Evolutionary conservation across 495 filamentous ascomycete genomes (phyloP).

Genomic region (Venustampulla echinocandica): DNA sequence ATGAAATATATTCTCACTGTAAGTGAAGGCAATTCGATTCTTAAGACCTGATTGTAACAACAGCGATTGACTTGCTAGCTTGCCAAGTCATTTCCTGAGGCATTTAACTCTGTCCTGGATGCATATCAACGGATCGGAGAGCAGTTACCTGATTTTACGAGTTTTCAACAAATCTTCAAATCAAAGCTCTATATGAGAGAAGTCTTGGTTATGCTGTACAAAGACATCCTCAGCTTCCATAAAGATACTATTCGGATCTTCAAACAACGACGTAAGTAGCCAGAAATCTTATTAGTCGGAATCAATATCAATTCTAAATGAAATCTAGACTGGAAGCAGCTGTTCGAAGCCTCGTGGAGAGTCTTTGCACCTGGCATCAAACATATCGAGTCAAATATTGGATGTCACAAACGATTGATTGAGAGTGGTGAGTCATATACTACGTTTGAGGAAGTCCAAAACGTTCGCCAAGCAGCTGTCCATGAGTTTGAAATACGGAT

Average conservation of each 20-base stretch:
- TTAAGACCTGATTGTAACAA: too few species aligned
- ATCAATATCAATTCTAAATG: too few species aligned
- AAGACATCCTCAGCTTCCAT: neutral
- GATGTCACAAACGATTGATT: conserved; percentile 29
- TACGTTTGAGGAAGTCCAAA: conserved; percentile 21
- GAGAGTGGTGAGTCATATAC: conserved; percentile 23
- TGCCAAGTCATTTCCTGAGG: neutral
- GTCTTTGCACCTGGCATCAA: conserved; percentile 28
- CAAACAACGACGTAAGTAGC: neutral
- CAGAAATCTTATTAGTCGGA: too few species aligned
- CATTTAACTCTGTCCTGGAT: neutral
- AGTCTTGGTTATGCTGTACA: neutral
- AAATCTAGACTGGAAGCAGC: conserved; percentile 28
- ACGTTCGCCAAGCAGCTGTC: neutral
- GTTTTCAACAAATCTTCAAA: neutral
- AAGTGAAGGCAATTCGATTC: too few species aligned
- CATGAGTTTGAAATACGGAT: neutral
- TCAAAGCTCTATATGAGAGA: neutral
- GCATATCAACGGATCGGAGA: neutral
- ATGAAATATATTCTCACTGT: too few species aligned
- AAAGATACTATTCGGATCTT: neutral
- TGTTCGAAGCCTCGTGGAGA: conserved; percentile 31
- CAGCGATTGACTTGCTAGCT: too few species aligned
- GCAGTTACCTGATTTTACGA: neutral
- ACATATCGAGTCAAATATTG: conserved; percentile 27